Evolutionary conservation across 2,329 filamentous ascomycete species (phyloP), one percentile per base, ranked within the genome.

Genomic region (Penicillium sp.): DNA sequence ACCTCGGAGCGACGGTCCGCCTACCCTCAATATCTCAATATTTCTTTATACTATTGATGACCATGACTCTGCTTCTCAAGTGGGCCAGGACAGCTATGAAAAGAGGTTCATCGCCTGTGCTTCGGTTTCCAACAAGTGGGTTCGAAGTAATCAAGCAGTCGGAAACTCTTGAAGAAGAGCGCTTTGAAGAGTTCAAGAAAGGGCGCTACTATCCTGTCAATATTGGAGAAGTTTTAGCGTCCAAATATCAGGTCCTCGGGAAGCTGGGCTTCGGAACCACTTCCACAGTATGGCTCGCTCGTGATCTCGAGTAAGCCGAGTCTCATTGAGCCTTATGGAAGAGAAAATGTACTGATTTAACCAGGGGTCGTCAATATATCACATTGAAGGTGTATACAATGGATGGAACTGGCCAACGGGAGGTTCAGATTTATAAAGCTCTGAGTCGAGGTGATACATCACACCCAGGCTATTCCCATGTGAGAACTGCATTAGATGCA

Each of bases 341-440:
- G 11, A 5, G 1, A 12, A 14, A 16, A 11, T 16, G 22, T 31
- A 11, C 42, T 45, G 5, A 42, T 22, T 16, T 6, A 19, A 25
- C 6, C 45, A 59, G 56, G 22, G n/a, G 30, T 22, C 44, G 33
- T 51, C 46, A 35, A 31, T 57, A 54, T 37, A 47, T 52, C 19
- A 40, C 54, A 30, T 37, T 59, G 10, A 59, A 56, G 31, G 37
- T 59, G 7, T 52, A 52, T 22, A 57, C 47, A n/a, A 17, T 7
- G 4, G 31, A 44, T 16, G 46, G 52, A 54, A 38, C 22, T 22
- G 37, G 17, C 17, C 25, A 37, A 11, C 4, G 50, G 11, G 57
- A 59, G 43, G 38, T 57, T n/a, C 16, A 50, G 30, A 51, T n/a
- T 2, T 51, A 51, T 11, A 36, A 51, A 51, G 4, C 5, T 4